Evolutionary conservation across 1,284 basidiomycete genomes (phyloP).

Genomic region (Ceratobasidium sp.): DNA sequence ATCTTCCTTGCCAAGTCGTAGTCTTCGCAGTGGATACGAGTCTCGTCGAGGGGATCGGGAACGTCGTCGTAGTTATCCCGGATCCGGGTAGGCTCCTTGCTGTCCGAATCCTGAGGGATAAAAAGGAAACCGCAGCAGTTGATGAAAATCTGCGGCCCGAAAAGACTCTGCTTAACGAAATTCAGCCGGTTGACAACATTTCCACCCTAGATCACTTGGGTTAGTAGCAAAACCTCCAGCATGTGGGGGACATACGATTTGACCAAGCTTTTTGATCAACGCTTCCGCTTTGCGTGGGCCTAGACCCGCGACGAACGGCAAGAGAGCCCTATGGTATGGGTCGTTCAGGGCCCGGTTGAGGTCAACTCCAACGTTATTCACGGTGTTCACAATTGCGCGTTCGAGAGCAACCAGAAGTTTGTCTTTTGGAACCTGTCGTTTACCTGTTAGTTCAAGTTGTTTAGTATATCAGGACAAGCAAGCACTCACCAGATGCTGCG

Average conservation of each 20-base stretch:
- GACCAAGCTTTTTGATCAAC: slow-evolving; percentile 82
- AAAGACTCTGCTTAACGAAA: slow-evolving; percentile 80
- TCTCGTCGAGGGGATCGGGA: slow-evolving; percentile 93
- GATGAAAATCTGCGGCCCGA: slow-evolving; percentile 88
- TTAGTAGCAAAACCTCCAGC: slow-evolving; percentile 29
- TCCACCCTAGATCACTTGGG: slow-evolving; percentile 68
- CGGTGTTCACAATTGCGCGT: slow-evolving; percentile 86
- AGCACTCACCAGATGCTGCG: slow-evolving; percentile 81
- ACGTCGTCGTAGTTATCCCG: slow-evolving; percentile 63
- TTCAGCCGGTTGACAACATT: slow-evolving; percentile 85
- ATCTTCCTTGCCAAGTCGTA: slow-evolving; percentile 98
- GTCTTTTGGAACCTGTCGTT: slow-evolving; percentile 78
- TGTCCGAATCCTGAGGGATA: slow-evolving; percentile 77
- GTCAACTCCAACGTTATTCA: slow-evolving; percentile 94
- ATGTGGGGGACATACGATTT: slow-evolving; percentile 63
- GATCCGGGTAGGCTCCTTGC: slow-evolving; percentile 70
- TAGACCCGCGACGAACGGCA: slow-evolving; percentile 93
- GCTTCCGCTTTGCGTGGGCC: slow-evolving; percentile 95
- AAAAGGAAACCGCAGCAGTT: slow-evolving; percentile 92
- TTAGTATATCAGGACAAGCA: slow-evolving; percentile 9
- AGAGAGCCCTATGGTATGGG: slow-evolving; percentile 85
- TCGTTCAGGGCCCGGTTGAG: slow-evolving; percentile 93
- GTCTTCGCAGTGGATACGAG: slow-evolving; percentile 97
- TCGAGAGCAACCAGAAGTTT: slow-evolving; percentile 87
- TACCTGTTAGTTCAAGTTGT: slow-evolving; percentile 21